phyloP scores from a whole-genome alignment of 768 basidiomycete species.

The Mycena pura region DNA sequence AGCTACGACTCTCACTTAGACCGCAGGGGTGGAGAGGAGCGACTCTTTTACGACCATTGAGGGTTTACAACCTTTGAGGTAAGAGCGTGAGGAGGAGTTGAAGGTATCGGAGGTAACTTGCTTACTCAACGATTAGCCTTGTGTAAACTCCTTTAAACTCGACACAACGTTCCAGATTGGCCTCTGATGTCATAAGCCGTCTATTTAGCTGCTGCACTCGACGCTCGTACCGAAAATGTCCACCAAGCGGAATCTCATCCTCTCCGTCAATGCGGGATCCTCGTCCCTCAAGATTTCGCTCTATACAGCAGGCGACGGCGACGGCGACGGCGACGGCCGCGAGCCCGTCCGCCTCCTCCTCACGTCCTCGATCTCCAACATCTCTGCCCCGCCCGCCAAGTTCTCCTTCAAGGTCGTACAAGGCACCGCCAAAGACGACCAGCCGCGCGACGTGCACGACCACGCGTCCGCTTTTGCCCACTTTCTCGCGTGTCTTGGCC shows the following conservation, averaged over 20 bases:
- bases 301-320: constrained; percentile 50
- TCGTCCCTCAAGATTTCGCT: constrained; percentile 88
- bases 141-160: too few relatives aligned
- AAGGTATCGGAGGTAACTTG: too few relatives aligned
- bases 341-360: constrained; percentile 52
- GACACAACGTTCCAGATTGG: too few relatives aligned
- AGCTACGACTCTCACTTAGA: too few relatives aligned
- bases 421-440: constrained; percentile 47
- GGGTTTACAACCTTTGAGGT: too few relatives aligned
- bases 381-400: constrained; percentile 59
- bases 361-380: constrained; percentile 61
- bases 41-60: too few relatives aligned
- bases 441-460: constrained; percentile 50
- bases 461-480: constrained; percentile 69
- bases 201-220: too few relatives aligned
- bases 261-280: constrained; percentile 81
- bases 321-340: constrained; percentile 28
- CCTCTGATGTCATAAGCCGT: too few relatives aligned
- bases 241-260: constrained; percentile 46
- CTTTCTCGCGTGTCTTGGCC: constrained; percentile 58
- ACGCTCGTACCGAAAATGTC: too few relatives aligned
- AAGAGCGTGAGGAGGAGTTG: too few relatives aligned
- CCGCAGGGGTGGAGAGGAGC: too few relatives aligned
- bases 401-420: constrained; percentile 50
- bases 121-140: too few relatives aligned